Evolutionary conservation across 768 basidiomycete genomes (phyloP).

Genomic region (Suillus bovinus): DNA sequence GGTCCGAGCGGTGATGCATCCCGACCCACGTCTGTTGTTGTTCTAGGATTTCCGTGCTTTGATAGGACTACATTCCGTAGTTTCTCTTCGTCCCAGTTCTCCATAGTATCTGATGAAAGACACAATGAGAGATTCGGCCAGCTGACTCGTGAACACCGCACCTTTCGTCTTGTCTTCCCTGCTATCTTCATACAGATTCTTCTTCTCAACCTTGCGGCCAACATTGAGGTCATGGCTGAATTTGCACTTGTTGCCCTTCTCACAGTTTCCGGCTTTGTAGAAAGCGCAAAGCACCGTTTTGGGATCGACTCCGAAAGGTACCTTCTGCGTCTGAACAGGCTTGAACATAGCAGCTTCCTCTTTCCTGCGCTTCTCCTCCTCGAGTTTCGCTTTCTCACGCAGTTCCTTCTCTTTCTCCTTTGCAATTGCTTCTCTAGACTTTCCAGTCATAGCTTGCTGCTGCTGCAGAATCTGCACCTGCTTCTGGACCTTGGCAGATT

Average conservation of each 20-base stretch:
- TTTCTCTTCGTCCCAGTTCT: constrained; percentile 96
- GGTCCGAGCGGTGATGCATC: constrained; percentile 17
- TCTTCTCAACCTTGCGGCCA: constrained; percentile 92
- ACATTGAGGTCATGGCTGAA: constrained; percentile 94
- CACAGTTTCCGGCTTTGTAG: constrained; percentile 90
- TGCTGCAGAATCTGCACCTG: constrained; percentile 79
- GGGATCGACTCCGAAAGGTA: constrained; percentile 95
- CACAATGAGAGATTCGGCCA: constrained; percentile 1
- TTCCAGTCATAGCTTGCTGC: constrained; percentile 72
- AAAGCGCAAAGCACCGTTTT: constrained; percentile 92
- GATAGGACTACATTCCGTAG: constrained; percentile 82
- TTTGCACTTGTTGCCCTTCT: constrained; percentile 95
- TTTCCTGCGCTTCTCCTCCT: constrained; percentile 82
- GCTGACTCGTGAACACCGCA: constrained; percentile 31
- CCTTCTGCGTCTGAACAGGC: constrained; percentile 78
- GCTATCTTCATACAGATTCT: constrained; percentile 87
- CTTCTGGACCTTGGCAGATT: constrained; percentile 90
- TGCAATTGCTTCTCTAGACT: constrained; percentile 74
- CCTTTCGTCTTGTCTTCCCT: constrained; percentile 80
- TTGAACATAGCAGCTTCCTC: constrained; percentile 85
- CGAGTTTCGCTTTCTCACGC: constrained; percentile 70
- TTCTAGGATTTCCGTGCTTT: constrained; percentile 88
- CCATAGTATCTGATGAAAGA: constrained; percentile 81
- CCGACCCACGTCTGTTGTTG: constrained; percentile 79
- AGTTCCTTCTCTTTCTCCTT: constrained; percentile 86